These are phyloP conservation scores for Pseudomassariella vexata DNA, from an alignment of 2,329 filamentous ascomycete species.

Conservation along the genomic window DNA sequence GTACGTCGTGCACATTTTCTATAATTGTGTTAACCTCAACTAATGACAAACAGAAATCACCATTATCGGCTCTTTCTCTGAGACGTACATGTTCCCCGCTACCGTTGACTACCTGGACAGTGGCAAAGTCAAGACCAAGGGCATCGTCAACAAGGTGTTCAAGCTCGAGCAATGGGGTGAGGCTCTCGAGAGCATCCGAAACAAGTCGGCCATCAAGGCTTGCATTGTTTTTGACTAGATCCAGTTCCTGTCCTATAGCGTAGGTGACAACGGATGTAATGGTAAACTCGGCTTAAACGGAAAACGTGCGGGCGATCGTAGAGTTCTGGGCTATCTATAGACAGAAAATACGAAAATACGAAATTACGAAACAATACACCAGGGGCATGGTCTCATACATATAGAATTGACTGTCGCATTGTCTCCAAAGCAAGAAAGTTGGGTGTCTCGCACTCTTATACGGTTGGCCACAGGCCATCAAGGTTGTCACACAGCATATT, in stretches of 20 bases:
- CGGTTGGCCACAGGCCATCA: too few species aligned
- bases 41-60: constrained; percentile 69
- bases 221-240: constrained; percentile 62
- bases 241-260: background rate
- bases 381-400: too few species aligned
- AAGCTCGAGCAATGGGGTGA: constrained; percentile 68
- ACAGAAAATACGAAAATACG: too few species aligned
- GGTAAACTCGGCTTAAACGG: background rate
- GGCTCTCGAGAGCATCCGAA: constrained; percentile 64
- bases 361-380: too few species aligned
- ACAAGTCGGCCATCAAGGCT: constrained; percentile 70
- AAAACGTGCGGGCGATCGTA: too few species aligned
- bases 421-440: too few species aligned
- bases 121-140: constrained; percentile 56
- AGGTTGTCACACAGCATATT: too few species aligned
- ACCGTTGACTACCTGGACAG: constrained; percentile 49
- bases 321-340: too few species aligned
- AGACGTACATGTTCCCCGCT: constrained; percentile 64
- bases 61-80: constrained; percentile 67
- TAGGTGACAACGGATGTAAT: constrained; percentile 5
- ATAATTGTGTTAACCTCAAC: too few species aligned
- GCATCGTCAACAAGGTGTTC: constrained; percentile 69
- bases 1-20: too few species aligned
- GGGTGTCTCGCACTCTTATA: too few species aligned
- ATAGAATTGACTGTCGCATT: too few species aligned